phyloP scores from a whole-genome alignment of 2,329 filamentous ascomycete genomes.

The Pezicula carpinea region DNA sequence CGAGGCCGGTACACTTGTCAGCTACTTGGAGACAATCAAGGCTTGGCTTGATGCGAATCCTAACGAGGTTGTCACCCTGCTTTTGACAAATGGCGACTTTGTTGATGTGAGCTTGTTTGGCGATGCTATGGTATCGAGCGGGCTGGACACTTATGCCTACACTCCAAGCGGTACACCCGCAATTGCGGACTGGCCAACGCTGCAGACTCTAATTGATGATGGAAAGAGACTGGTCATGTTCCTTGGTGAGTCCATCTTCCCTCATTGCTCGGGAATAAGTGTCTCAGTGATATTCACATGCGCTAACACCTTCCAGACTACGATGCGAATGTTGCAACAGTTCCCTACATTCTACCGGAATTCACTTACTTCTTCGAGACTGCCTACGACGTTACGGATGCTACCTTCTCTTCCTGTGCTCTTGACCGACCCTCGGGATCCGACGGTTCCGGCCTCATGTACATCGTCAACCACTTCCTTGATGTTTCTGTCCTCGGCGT shows the following conservation, averaged over 20 bases:
- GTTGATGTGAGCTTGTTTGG: slow-evolving; percentile 51
- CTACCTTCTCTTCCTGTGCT: slow-evolving; percentile 58
- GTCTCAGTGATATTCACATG: background rate
- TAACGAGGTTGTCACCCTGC: slow-evolving; percentile 57
- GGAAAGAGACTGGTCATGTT: slow-evolving; percentile 66
- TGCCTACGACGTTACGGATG: slow-evolving; percentile 52
- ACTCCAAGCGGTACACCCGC: slow-evolving; percentile 27
- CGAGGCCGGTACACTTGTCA: slow-evolving; percentile 51
- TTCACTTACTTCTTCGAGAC: slow-evolving; percentile 71
- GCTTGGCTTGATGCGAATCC: slow-evolving; percentile 54
- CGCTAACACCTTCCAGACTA: slow-evolving; percentile 51
- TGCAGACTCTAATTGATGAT: slow-evolving; percentile 58
- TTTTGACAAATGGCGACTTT: slow-evolving; percentile 60
- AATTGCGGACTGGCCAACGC: slow-evolving; percentile 62
- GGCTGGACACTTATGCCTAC: slow-evolving; percentile 22
- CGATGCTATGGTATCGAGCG: slow-evolving; percentile 16
- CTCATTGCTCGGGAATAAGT: background rate
- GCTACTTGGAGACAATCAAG: slow-evolving; percentile 52
- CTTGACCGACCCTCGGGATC: slow-evolving; percentile 54
- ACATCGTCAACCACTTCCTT: slow-evolving; percentile 62
- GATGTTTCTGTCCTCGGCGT: slow-evolving; percentile 42
- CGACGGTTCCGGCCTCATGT: slow-evolving; percentile 43
- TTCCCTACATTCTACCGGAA: slow-evolving; percentile 61
- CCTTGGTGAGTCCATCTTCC: slow-evolving; percentile 45
- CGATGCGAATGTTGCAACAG: slow-evolving; percentile 40